phyloP scores from a whole-genome alignment of 1,284 basidiomycete genomes.

The Leccinum huronense region DNA sequence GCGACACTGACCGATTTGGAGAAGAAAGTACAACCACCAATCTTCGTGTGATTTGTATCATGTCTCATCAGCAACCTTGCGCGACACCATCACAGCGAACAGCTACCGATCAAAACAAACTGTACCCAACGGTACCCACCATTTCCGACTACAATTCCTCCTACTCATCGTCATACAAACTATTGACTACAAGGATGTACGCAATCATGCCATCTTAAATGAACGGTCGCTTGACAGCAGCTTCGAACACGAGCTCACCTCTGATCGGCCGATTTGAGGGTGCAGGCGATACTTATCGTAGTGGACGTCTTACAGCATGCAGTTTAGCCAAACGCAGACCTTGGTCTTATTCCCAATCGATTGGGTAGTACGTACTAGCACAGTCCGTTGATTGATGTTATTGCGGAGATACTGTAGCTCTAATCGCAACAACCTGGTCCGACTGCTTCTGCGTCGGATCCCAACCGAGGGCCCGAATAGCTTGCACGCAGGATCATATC shows the following conservation, averaged over 20 bases:
- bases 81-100: neutral
- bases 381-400: no score
- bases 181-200: neutral
- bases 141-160: neutral
- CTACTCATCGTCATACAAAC: neutral
- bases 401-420: neutral
- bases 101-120: neutral
- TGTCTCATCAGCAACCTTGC: neutral
- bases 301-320: no score
- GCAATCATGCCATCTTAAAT: neutral
- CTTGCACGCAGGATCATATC: neutral
- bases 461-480: neutral
- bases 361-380: no score
- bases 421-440: neutral
- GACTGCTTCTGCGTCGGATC: neutral
- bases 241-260: neutral
- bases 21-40: neutral
- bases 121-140: neutral
- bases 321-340: no score
- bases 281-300: no score
- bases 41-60: neutral
- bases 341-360: no score
- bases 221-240: neutral
- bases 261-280: no score
- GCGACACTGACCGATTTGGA: neutral